Evolutionary conservation across 352 stramenopile species (phyloP), one percentile per base, ranked within the genome.

Genomic region (Phytophthora hybrid): DNA sequence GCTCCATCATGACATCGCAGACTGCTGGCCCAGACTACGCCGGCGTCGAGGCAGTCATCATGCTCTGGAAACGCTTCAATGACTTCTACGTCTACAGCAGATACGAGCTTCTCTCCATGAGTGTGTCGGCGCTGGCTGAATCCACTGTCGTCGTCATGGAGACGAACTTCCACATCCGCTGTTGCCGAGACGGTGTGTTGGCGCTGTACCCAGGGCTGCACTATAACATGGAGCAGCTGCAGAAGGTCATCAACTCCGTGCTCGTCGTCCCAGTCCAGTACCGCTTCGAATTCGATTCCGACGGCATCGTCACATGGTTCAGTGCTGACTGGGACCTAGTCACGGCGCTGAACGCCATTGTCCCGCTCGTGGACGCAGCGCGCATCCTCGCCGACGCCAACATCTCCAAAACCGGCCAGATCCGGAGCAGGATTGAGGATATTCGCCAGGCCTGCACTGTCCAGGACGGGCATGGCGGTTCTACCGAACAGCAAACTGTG

Each of bases 311-410:
- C 23, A 92, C 52, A 41, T 92, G 81, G 83, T 81, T 91, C 37
- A 86, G 82, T 47, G 78, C 79, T 23, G 80, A 93, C 44, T 82
- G 85, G 73, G 83, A 92, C 70, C 82, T 92, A 59, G 73, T 93
- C 10, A 54, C 32, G 2, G 84, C 80, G 0, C 60, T 93, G 1
- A 73, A 61, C 21, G 54, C 76, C 13, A 53, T 90, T n/a, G 82
- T 82, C 1, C 84, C 73, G 23, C 67, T 93, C n/a, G 56, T 76
- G 21, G 80, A 82, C 39, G 83, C 82, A 4, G 75, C 74, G 8
- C 39, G 47, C n/a, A 80, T 87, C 61, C 83, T 92, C 55, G 46
- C 71, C 0, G 75, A 67, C 46, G 71, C 84, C 19, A 80, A 83
- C 9, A 86, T 93, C 51, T 85, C 84, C 41, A 90, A 67, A 34